A percentile compares a stretch with the other conserved stretches of the same genome.
Evolutionary conservation across 306 rosid species (phyloP).

Genomic region (Aeschynomene evenia): DNA sequence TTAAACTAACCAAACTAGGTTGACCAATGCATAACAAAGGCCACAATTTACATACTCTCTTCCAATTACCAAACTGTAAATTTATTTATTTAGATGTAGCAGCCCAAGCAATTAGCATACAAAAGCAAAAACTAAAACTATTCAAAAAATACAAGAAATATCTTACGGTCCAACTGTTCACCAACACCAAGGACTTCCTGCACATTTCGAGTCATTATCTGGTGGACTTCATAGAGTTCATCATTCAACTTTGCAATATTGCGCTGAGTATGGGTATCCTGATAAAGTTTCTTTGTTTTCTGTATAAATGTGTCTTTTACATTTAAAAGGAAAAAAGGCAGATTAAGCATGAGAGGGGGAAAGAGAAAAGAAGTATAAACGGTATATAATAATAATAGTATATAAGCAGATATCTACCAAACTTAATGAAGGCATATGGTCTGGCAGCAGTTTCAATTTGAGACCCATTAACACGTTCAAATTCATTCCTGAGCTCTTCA

Average conservation of each 20-base stretch:
- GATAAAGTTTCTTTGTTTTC: constrained; percentile 97
- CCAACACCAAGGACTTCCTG: constrained; percentile 99
- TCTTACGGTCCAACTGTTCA: constrained; percentile 98
- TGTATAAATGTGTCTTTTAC: constrained; percentile 87
- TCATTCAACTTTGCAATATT: constrained; percentile 96
- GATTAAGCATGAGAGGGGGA: constrained; percentile 29
- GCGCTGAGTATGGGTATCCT: constrained; percentile 95
- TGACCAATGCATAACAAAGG: neutral
- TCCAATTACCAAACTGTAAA: neutral
- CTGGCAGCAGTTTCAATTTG: constrained; percentile 99
- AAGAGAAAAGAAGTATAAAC: neutral
- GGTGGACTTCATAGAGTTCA: constrained; percentile 99
- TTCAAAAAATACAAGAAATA: constrained; percentile 31
- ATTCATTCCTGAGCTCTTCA: constrained; percentile 95
- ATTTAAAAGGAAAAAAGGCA: constrained; percentile 26
- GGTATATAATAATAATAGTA: neutral
- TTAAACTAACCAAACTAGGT: constrained; percentile 17
- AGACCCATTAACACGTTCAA: constrained; percentile 87
- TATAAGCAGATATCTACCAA: constrained; percentile 56
- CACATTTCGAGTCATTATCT: constrained; percentile 98
- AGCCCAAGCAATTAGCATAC: constrained; percentile 19
- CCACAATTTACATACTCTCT: constrained; percentile 8
- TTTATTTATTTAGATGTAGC: neutral
- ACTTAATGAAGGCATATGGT: constrained; percentile 98
- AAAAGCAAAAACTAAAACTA: constrained; percentile 19